Evolutionary conservation across 768 basidiomycete species (phyloP).

Genomic region (Grammothele lineata): DNA sequence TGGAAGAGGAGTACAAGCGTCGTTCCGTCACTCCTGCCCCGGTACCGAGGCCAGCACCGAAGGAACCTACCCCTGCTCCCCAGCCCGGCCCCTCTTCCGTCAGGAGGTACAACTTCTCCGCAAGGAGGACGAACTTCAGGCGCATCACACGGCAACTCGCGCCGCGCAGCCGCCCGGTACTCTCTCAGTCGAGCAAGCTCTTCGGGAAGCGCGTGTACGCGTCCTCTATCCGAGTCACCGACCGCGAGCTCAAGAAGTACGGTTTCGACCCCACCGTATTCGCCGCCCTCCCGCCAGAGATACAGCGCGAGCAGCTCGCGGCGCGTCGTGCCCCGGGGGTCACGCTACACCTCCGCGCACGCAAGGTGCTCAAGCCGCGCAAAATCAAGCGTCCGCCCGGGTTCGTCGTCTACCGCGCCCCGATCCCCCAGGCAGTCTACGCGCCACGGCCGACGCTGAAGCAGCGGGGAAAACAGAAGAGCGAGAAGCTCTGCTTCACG

Average conservation of each 20-base stretch:
- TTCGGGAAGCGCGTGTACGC: conserved; percentile 33
- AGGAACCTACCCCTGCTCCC: conserved; percentile 7
- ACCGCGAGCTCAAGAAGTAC: conserved; percentile 56
- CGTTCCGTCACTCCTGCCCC: conserved; percentile 48
- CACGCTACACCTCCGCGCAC: conserved; percentile 19
- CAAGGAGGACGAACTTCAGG: conserved; percentile 43
- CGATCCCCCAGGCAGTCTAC: conserved; percentile 53
- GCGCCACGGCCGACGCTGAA: conserved; percentile 48
- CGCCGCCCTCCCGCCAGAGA: conserved; percentile 50
- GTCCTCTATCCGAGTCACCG: conserved; percentile 41
- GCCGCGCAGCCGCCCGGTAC: conserved; percentile 43
- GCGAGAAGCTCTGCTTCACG: conserved; percentile 53
- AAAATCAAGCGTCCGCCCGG: conserved; percentile 23
- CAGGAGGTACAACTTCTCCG: conserved; percentile 15
- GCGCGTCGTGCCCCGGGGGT: conserved; percentile 37
- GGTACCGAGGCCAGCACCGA: not conserved
- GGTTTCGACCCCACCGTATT: conserved; percentile 77
- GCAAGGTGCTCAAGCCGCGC: conserved; percentile 51
- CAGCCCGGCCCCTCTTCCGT: conserved; percentile 1
- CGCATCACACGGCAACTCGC: conserved; percentile 63
- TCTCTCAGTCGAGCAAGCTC: conserved; percentile 31
- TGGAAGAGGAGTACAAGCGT: conserved; percentile 62
- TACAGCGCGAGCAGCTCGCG: conserved; percentile 76
- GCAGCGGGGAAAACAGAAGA: conserved; percentile 46
- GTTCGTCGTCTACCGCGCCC: conserved; percentile 38